phyloP scores from a whole-genome alignment of 2,329 filamentous ascomycete genomes.

The Hortaea sp. region DNA sequence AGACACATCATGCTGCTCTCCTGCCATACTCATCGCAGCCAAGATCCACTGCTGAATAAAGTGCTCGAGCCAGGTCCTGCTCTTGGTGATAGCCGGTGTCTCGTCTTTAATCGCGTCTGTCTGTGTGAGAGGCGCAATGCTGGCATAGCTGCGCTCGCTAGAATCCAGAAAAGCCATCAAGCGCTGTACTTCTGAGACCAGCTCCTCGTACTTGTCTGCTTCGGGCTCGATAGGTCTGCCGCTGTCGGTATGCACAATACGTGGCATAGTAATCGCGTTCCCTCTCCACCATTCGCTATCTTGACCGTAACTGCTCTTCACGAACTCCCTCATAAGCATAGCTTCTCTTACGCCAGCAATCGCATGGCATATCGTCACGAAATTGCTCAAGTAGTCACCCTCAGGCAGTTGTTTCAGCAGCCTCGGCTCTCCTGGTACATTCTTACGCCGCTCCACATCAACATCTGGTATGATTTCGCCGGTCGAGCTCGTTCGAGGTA shows the following conservation, averaged over 20 bases:
- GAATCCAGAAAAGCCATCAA: constrained; percentile 51
- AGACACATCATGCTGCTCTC: constrained; percentile 6
- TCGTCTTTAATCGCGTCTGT: constrained; percentile 14
- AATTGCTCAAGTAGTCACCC: constrained; percentile 44
- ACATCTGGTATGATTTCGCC: constrained; percentile 45
- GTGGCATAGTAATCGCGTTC: constrained; percentile 38
- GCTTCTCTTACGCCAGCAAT: constrained; percentile 51
- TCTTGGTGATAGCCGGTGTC: background rate
- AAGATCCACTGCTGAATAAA: constrained; percentile 17
- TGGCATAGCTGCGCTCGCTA: constrained; percentile 50
- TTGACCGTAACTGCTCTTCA: constrained; percentile 42
- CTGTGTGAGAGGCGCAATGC: constrained; percentile 37
- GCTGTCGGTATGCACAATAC: constrained; percentile 36
- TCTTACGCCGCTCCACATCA: constrained; percentile 36
- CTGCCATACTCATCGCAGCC: constrained; percentile 7
- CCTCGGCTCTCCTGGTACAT: constrained; percentile 41
- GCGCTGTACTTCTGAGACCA: constrained; percentile 49
- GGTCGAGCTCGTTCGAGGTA: constrained; percentile 25
- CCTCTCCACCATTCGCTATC: constrained; percentile 56
- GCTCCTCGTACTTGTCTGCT: constrained; percentile 30
- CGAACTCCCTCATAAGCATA: constrained; percentile 39
- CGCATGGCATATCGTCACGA: constrained; percentile 52
- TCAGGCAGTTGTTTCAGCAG: constrained; percentile 48
- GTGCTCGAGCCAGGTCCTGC: constrained; percentile 9
- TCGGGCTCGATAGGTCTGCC: constrained; percentile 17